Percentiles rank a stretch among this genome's conserved stretches.
Evolutionary conservation across 2,329 filamentous ascomycete genomes (phyloP).

Genomic region (Cladosporium sp.): DNA sequence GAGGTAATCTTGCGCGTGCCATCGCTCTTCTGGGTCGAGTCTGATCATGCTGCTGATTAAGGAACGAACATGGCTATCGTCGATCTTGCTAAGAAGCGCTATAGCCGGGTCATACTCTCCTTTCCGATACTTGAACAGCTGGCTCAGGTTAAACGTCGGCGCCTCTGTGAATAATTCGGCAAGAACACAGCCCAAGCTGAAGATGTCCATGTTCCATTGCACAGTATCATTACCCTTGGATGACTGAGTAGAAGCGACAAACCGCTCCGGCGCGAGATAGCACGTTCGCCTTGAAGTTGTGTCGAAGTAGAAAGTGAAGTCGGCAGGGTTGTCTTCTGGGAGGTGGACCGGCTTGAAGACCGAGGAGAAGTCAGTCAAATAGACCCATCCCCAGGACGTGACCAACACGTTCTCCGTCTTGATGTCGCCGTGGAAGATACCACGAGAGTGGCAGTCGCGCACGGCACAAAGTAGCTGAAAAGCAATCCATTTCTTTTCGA

Average conservation of each 20-base stretch:
- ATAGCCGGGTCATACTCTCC: constrained; percentile 86
- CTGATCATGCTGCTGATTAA: constrained; percentile 96
- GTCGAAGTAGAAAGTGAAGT: constrained; percentile 98
- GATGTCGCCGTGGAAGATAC: constrained; percentile 95
- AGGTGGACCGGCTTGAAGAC: constrained; percentile 91
- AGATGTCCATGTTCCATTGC: constrained; percentile 94
- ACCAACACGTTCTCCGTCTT: constrained; percentile 97
- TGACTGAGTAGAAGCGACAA: constrained; percentile 62
- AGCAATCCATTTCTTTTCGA: constrained; percentile 98
- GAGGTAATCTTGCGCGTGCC: constrained; percentile 88
- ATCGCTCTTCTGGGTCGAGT: constrained; percentile 82
- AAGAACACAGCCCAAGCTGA: constrained; percentile 93
- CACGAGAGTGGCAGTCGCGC: constrained; percentile 80
- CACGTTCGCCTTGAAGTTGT: constrained; percentile 86
- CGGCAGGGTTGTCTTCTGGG: constrained; percentile 91
- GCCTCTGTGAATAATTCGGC: constrained; percentile 92
- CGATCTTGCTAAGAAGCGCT: constrained; percentile 75
- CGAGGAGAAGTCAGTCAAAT: constrained; percentile 93
- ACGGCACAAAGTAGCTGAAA: constrained; percentile 91
- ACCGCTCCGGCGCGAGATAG: constrained; percentile 90
- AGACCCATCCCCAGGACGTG: constrained; percentile 99
- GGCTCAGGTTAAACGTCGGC: constrained; percentile 94
- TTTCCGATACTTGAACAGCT: constrained; percentile 88
- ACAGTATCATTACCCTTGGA: constrained; percentile 39
- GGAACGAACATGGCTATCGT: constrained; percentile 78